phyloP scores from a whole-genome alignment of 2,329 filamentous ascomycete genomes.

The Grosmannia huntii region DNA sequence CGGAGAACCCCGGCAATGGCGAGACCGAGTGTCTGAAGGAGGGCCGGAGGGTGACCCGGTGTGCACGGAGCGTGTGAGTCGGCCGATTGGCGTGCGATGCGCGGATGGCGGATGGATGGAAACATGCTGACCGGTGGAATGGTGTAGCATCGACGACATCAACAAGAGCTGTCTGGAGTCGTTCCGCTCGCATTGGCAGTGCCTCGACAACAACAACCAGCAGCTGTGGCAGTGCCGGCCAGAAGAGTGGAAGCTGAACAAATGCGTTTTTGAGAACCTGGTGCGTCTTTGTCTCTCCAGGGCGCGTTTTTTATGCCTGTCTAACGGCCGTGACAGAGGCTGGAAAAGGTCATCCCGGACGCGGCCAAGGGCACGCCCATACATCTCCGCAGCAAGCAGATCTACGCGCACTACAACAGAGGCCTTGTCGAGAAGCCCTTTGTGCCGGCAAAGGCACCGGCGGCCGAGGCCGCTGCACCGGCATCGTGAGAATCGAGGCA shows the following conservation, averaged over 20 bases:
- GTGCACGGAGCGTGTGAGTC: conserved; percentile 88
- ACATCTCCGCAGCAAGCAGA: conserved; percentile 55
- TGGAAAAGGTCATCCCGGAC: conserved; percentile 71
- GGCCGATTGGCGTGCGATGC: neutral
- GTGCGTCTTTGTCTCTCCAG: conserved; percentile 31
- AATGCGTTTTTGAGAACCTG: conserved; percentile 90
- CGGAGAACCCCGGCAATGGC: conserved; percentile 76
- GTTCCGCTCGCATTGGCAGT: conserved; percentile 91
- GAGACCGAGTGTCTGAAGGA: conserved; percentile 95
- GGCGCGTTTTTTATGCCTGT: neutral
- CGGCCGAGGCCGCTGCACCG: conserved; percentile 2
- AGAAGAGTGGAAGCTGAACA: conserved; percentile 80
- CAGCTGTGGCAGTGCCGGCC: conserved; percentile 91
- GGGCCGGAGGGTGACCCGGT: conserved; percentile 90
- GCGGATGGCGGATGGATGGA: neutral
- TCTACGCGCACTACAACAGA: conserved; percentile 37
- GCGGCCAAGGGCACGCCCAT: conserved; percentile 60
- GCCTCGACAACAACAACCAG: conserved; percentile 95
- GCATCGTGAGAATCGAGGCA: conserved; percentile 10
- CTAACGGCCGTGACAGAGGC: conserved; percentile 39
- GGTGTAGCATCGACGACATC: conserved; percentile 71
- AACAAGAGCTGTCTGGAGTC: conserved; percentile 87
- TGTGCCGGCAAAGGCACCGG: conserved; percentile 14
- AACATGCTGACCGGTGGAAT: neutral
- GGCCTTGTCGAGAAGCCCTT: conserved; percentile 15